Conservation (phyloP, 75 land plant species). For the Azolla pinnata region DNA sequence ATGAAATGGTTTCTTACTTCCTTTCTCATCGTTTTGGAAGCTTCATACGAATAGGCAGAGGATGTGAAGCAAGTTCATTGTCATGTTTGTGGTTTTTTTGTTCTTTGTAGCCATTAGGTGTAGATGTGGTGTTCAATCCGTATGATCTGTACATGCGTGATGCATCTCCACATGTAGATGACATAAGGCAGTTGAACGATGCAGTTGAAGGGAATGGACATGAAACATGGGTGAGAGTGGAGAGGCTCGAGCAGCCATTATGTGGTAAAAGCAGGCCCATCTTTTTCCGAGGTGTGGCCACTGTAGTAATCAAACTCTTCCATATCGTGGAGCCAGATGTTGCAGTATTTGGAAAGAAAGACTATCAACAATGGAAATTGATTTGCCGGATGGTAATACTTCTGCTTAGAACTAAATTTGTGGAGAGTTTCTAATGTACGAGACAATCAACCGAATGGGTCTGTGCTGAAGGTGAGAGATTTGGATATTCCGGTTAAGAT, state of each 20-base stretch:
- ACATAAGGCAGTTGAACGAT: neutral
- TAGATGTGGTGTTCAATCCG: conserved; percentile 72
- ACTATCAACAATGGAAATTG: conserved; percentile 90
- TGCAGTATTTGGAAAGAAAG: conserved; percentile 97
- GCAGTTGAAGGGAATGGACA: conserved; percentile 28
- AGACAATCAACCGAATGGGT: too few relatives aligned
- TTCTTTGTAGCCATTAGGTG: conserved; percentile 26
- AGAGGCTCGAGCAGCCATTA: conserved; percentile 76
- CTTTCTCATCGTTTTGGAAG: too few relatives aligned
- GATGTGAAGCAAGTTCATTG: too few relatives aligned
- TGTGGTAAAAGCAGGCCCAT: conserved; percentile 91
- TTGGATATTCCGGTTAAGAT: conserved; percentile 71
- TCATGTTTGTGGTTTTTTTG: too few relatives aligned
- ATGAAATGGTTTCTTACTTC: too few relatives aligned
- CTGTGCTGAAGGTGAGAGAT: conserved; percentile 60
- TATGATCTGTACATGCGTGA: conserved; percentile 57
- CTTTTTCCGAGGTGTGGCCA: conserved; percentile 91
- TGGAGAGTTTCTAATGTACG: too few relatives aligned
- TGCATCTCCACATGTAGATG: neutral
- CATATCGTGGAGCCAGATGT: conserved; percentile 94
- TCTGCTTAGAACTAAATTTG: too few relatives aligned
- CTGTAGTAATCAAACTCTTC: conserved; percentile 75
- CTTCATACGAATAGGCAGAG: too few relatives aligned
- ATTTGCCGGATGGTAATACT: conserved; percentile 85
- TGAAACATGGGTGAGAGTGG: conserved; percentile 91